These are phyloP conservation scores for Petrea volubilis DNA, from an alignment of 257 asterid species.

Conservation along the genomic window DNA sequence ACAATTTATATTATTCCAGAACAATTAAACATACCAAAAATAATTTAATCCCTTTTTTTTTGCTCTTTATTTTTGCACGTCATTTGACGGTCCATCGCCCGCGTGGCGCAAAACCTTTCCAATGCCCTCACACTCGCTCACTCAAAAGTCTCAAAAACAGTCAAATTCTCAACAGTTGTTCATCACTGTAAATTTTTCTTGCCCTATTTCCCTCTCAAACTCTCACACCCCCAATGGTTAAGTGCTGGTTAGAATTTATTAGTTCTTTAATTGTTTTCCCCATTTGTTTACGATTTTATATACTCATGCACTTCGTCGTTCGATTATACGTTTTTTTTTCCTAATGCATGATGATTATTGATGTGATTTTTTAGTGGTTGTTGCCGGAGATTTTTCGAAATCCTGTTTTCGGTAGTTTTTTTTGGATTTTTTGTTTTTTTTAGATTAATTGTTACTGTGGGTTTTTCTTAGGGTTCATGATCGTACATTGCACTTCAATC, in stretches of 20 bases:
- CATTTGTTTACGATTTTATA: not conserved
- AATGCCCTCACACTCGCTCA: not conserved
- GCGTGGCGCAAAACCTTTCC: conserved; percentile 8
- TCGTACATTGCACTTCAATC: conserved; percentile 5
- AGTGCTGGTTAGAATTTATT: conserved; percentile 22
- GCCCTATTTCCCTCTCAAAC: conserved; percentile 10
- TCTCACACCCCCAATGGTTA: not conserved
- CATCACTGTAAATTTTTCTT: conserved; percentile 3
- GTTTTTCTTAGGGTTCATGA: conserved; percentile 34
- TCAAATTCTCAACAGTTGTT: too few relatives aligned
- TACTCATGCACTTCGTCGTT: not conserved
- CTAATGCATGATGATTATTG: conserved; percentile 23
- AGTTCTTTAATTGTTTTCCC: too few relatives aligned
- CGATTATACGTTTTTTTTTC: not conserved
- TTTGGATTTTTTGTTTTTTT: not conserved
- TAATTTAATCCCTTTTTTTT: too few relatives aligned
- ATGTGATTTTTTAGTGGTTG: not conserved
- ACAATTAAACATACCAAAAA: too few relatives aligned
- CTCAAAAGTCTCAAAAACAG: not conserved
- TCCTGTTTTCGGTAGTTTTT: not conserved
- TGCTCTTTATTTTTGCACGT: not conserved
- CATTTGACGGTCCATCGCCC: not conserved
- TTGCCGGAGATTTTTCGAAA: not conserved
- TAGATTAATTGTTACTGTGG: not conserved
- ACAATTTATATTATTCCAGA: too few relatives aligned